These are phyloP conservation scores for Rhodotorula sp. DNA, from an alignment of 1,284 basidiomycete species.

Conservation along the genomic window DNA sequence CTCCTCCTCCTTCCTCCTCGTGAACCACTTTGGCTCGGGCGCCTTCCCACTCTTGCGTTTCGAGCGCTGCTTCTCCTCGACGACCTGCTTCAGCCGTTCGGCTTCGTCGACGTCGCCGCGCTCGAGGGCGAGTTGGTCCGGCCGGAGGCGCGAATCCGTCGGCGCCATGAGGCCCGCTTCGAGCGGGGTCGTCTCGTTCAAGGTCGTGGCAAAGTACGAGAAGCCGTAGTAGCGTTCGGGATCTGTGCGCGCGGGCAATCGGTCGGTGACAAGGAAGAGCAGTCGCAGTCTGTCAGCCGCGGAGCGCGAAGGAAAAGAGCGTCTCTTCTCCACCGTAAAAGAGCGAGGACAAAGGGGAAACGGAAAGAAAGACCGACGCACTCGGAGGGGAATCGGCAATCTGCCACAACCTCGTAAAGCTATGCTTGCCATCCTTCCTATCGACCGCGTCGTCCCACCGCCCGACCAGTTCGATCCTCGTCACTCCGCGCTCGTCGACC, in stretches of 20 bases:
- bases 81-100: slow-evolving; percentile 68
- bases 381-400: slow-evolving; percentile 51
- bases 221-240: slow-evolving; percentile 71
- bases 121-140: slow-evolving; percentile 83
- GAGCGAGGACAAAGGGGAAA: no score
- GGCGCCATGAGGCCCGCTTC: slow-evolving; percentile 65
- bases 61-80: slow-evolving; percentile 62
- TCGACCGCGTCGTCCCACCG: slow-evolving; percentile 43
- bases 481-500: slow-evolving; percentile 58
- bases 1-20: slow-evolving; percentile 37
- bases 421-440: slow-evolving; percentile 40
- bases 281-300: no score
- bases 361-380: slow-evolving; percentile 5
- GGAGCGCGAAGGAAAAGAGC: not conserved
- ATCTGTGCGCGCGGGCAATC: slow-evolving; percentile 51
- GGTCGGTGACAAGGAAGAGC: no score
- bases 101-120: slow-evolving; percentile 72
- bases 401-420: slow-evolving; percentile 42
- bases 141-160: slow-evolving; percentile 80
- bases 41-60: slow-evolving; percentile 52
- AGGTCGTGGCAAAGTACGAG: slow-evolving; percentile 65
- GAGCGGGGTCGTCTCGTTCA: slow-evolving; percentile 76
- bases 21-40: slow-evolving; percentile 38
- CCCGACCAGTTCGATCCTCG: slow-evolving; percentile 44
- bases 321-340: no score